Evolutionary conservation across 2,329 filamentous ascomycete species (phyloP), one percentile per base, ranked within the genome.

Genomic region (Aspergillus sp.): DNA sequence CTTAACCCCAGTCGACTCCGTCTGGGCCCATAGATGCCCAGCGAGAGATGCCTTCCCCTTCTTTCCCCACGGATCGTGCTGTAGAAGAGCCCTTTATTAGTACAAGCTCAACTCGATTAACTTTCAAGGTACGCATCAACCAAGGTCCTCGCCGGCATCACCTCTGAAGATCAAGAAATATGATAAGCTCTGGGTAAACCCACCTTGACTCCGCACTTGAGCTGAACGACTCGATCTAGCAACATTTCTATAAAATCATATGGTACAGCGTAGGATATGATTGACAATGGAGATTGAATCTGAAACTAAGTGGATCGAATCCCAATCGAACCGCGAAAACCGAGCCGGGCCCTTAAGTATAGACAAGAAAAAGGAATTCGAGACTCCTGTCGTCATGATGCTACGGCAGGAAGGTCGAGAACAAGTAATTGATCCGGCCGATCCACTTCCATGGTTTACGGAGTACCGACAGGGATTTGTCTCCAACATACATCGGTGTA

Each of bases 61-160:
- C 72, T 87, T 90, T 2, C 90, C 91, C 89, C 90, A 93, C 11
- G 84, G 82, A 66, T 91, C 91, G 67, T 88, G 82, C 76, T 88
- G 15, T 25, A 47, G 11, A 7, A 22, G n/a, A 49, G 31, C 30
- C 28, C 23, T 46, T 51, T 19, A 4, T 13, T 28, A 48, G 13
- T 25, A 9, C 30, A 47, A 47, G 28, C 7, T n/a, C 19, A 41
- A 41, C 19, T 15, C 34, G 34, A 41, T 41, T 3, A 41, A 13
- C 25, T 28, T 28, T 17, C 34, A 41, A 41, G 34, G 34, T 41
- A 7, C 34, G 11, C 34, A 41, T 15, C 34, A 1, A 13, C 4
- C 13, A 41, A 41, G 34, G 34, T 41, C 11, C 34, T 41, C 34
- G 11, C 34, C 11, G 11, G 34, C 34, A 41, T 41, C 13, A 15